Percentiles rank a stretch among this genome's conserved stretches.
phyloP scores from a whole-genome alignment of 1,139 yeast genomes.

The Meyerozyma sp. region DNA sequence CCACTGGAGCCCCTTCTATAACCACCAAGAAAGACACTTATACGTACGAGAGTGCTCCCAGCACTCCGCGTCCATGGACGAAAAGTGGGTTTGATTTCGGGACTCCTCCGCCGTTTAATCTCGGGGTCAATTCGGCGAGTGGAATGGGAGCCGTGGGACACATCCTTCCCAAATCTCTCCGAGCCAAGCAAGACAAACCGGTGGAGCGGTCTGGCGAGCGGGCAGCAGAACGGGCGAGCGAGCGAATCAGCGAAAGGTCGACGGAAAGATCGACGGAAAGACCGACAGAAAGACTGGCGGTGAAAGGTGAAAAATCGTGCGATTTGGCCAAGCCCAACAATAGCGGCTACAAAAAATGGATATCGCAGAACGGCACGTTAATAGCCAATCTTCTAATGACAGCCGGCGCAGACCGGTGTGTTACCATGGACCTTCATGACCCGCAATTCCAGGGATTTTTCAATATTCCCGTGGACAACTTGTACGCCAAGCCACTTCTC shows the following conservation, averaged over 20 bases:
- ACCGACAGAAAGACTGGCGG: neutral
- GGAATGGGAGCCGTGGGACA: slow-evolving; percentile 2
- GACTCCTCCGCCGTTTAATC: slow-evolving; percentile 12
- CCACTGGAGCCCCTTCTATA: slow-evolving; percentile 39
- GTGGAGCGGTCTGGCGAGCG: neutral
- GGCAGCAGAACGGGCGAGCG: neutral
- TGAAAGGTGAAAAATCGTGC: neutral
- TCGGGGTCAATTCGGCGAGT: slow-evolving; percentile 8
- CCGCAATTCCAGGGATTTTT: slow-evolving; percentile 94
- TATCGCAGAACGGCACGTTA: slow-evolving; percentile 91
- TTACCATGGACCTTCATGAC: slow-evolving; percentile 97
- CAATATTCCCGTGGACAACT: slow-evolving; percentile 87
- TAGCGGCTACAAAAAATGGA: slow-evolving; percentile 88
- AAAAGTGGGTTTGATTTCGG: slow-evolving; percentile 11
- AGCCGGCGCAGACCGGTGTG: slow-evolving; percentile 95
- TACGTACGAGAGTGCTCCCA: slow-evolving; percentile 61
- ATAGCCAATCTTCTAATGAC: slow-evolving; percentile 84
- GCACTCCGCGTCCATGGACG: slow-evolving; percentile 47
- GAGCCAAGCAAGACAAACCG: neutral
- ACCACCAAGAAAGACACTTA: slow-evolving; percentile 39
- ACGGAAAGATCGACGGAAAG: neutral
- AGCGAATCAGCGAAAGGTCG: neutral
- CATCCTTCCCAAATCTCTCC: neutral
- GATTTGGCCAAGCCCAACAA: slow-evolving; percentile 9
- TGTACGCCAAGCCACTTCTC: slow-evolving; percentile 78